Conservation (phyloP, 257 asterid species). For the Fraxinus anomala region DNA sequence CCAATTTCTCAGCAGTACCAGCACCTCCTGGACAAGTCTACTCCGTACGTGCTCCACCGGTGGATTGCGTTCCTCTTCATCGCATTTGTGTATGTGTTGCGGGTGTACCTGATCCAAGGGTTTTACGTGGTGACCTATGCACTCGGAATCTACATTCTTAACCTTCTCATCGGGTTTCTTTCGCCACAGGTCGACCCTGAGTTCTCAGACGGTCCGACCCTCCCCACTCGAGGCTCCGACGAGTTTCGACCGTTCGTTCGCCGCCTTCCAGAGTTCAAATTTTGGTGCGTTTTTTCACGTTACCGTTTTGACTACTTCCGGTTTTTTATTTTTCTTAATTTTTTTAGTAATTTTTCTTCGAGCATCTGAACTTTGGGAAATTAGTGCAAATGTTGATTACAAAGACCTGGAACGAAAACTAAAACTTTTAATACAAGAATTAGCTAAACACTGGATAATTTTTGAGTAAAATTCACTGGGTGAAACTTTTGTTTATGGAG, state of each 20-base stretch:
- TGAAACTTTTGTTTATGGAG: background rate
- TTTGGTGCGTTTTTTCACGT: conserved; percentile 43
- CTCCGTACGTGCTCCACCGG: conserved; percentile 51
- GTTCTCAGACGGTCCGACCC: conserved; percentile 37
- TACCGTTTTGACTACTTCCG: background rate
- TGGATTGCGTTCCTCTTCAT: conserved; percentile 59
- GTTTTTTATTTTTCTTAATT: background rate
- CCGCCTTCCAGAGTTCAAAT: conserved; percentile 60
- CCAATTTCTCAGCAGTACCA: conserved; percentile 46
- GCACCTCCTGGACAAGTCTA: conserved; percentile 58
- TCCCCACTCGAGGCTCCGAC: conserved; percentile 52
- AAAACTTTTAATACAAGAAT: background rate
- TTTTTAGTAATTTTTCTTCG: background rate
- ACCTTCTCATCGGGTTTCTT: conserved; percentile 51
- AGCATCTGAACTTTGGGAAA: background rate
- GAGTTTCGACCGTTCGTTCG: conserved; percentile 71
- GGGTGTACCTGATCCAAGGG: conserved; percentile 54
- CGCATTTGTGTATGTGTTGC: conserved; percentile 46
- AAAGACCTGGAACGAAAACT: background rate
- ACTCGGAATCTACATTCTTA: conserved; percentile 56
- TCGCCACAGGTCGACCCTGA: conserved; percentile 67
- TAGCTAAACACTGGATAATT: background rate
- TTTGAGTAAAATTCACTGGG: background rate
- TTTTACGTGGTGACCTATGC: conserved; percentile 67
- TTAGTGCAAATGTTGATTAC: background rate